phyloP scores from a whole-genome alignment of 2,329 filamentous ascomycete species.

The Tolypocladium cylindrosporum region DNA sequence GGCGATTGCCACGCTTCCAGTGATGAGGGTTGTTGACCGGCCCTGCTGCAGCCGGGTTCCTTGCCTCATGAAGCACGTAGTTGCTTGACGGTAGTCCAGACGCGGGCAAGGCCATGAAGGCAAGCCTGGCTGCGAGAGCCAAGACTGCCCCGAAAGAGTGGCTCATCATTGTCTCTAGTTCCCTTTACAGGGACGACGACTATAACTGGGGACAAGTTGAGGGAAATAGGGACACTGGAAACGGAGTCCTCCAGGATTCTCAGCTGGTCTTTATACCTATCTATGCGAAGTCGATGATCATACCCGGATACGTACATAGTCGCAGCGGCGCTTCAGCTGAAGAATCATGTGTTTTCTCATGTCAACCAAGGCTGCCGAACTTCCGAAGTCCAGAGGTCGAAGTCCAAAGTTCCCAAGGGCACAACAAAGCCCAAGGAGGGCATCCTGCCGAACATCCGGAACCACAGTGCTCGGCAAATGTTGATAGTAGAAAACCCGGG shows the following conservation, averaged over 20 bases:
- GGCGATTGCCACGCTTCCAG: slow-evolving; percentile 3
- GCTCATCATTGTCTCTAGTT: not conserved
- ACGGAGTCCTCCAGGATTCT: not conserved
- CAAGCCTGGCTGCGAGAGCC: slow-evolving; percentile 2
- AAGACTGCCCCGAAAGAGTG: not conserved
- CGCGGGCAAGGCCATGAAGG: not conserved
- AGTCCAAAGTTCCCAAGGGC: not conserved
- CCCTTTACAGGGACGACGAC: not conserved
- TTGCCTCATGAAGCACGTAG: not conserved
- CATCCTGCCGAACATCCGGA: not conserved
- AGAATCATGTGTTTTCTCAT: not conserved
- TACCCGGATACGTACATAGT: not conserved
- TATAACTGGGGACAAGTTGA: not conserved
- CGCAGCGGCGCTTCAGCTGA: not conserved
- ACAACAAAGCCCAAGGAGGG: not conserved
- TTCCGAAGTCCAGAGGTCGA: not conserved
- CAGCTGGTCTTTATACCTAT: not conserved
- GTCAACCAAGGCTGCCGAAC: not conserved
- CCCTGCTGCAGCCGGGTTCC: not conserved
- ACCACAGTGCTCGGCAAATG: not conserved
- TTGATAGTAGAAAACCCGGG: not conserved
- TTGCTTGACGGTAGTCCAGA: not conserved
- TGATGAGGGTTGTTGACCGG: not conserved
- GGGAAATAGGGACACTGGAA: too few relatives aligned
- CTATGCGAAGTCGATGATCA: not conserved